Evolutionary conservation across 2,329 filamentous ascomycete species (phyloP), one percentile per base, ranked within the genome.

Genomic region (Fusarium oxysporum): DNA sequence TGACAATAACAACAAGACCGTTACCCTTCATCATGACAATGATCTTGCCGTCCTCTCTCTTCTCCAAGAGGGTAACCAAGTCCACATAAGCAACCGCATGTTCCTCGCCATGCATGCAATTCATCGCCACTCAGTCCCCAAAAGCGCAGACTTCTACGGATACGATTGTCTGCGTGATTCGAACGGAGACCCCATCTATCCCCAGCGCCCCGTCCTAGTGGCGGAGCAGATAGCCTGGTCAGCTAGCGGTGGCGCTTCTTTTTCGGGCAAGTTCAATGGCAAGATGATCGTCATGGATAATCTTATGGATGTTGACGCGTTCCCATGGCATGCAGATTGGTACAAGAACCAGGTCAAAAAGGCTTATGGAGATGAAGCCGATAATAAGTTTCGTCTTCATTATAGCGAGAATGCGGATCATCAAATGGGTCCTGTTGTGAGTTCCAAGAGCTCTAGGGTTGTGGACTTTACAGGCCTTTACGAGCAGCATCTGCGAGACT

Each of bases 71-170:
- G 47, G 47, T 3, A 13, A 6, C 10, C 8, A 5, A 5, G 2
- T 50, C 1, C 21, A 13, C 4, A 5, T 50, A 10, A 33, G 16
- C 21, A 50, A 50, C 8, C 30, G n/a, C 0, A 23, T 50, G 30
- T 50, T 33, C 1, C 11, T 33, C 0, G 30, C 47, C n/a, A 23
- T 50, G n/a, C 47, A 50, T 8, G 47, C 30, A 5, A 11, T 33
- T 5, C 8, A 33, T 19, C n/a, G 30, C 0, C 14, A 50, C 11
- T 33, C 47, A 3, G 16, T 33, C 0, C 30, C 30, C 2, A 23
- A 19, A 0, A 5, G 21, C 8, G 0, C 3, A 1, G 47, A 11
- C 0, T 14, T 33, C 0, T 50, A 50, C 6, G 30, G 47, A 6
- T 50, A 50, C 1, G 30, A 23, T 16, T 19, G 33, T 23, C 21